Conservation (phyloP, 2,329 filamentous ascomycete species). For the Penicillium janthinellum region DNA sequence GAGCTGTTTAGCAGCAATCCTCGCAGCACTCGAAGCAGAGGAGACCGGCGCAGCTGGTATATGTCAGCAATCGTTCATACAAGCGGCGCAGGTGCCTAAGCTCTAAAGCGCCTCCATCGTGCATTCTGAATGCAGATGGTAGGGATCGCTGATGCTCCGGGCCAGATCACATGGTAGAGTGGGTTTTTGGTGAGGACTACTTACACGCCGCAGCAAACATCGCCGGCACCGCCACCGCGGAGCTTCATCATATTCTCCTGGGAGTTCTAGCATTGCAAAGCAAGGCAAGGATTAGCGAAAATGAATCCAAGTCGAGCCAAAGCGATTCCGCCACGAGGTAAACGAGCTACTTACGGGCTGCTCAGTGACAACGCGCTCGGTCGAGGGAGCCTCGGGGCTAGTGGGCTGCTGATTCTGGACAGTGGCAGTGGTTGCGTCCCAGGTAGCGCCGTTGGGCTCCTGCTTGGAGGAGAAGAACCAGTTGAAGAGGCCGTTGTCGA, state of each 20-base stretch:
- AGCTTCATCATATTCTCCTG: slow-evolving; percentile 30
- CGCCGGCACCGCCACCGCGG: slow-evolving; percentile 34
- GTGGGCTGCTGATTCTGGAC: slow-evolving; percentile 31
- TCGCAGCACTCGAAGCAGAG: slow-evolving; percentile 36
- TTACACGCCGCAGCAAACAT: slow-evolving; percentile 38
- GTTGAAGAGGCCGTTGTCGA: slow-evolving; percentile 23
- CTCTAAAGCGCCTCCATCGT: neutral
- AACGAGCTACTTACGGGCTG: slow-evolving; percentile 27
- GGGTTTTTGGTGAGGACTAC: slow-evolving; percentile 4
- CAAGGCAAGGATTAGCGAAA: neutral
- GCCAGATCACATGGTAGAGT: neutral
- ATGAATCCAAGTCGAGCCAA: neutral
- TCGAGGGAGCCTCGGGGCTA: slow-evolving; percentile 28
- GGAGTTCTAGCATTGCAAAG: slow-evolving; percentile 15
- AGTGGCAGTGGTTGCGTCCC: slow-evolving; percentile 24
- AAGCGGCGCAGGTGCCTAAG: neutral
- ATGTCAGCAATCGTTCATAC: slow-evolving; percentile 2
- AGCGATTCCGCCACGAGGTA: neutral
- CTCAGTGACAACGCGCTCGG: slow-evolving; percentile 23
- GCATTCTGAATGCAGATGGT: neutral
- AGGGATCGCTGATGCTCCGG: neutral
- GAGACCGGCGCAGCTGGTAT: slow-evolving; percentile 32
- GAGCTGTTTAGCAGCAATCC: slow-evolving; percentile 31
- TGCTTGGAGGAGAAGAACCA: slow-evolving; percentile 31
- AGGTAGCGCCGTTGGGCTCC: slow-evolving; percentile 18